Evolutionary conservation across 208 protist species (phyloP), one percentile per base, ranked within the genome.

Genomic region (Acanthamoeba triangularis): DNA sequence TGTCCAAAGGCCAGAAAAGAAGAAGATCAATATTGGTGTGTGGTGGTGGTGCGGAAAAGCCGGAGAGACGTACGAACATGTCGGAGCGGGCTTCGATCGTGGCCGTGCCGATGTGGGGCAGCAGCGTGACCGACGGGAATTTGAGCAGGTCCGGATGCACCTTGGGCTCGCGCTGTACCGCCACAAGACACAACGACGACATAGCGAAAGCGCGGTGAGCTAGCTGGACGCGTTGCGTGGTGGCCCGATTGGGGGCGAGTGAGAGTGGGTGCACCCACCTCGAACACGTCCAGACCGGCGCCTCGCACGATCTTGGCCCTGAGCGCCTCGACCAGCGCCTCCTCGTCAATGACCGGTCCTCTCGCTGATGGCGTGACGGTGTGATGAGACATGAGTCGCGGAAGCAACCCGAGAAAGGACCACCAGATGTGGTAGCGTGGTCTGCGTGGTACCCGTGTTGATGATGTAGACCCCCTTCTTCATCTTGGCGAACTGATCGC

Each of bases 381-480:
- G 11, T 44, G 13, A 44, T 18, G 11, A 37, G 35, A 37, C 25
- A 25, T 30, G 25, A 18, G 59, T 65, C 13, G 16, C 23, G 16
- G 23, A 65, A 65, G 13, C 59, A 65, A 28, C 23, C 16, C 16
- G 59, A 80, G 72, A 44, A 20, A 35, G 35, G 72, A 25, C 11
- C 13, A n/a, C n/a, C n/a, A n/a, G n/a, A n/a, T n/a, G n/a, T n/a
- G n/a, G n/a, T n/a, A n/a, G n/a, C n/a, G n/a, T n/a, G n/a, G n/a
- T n/a, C n/a, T n/a, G n/a, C 11, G 72, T 4, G 3, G 72, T 87
- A 87, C 78, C 56, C 23, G 80, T 88, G 52, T 88, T 88, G 80
- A 88, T 88, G n/a, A 88, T 61, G 80, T 88, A 88, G 52, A 88
- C 80, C 16, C 80, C 80, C 28, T 88, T 61, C 52, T 88, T 88